These are phyloP conservation scores for Exobasidium cylindrosporum DNA, from an alignment of 1,284 basidiomycete species.

Conservation along the genomic window DNA sequence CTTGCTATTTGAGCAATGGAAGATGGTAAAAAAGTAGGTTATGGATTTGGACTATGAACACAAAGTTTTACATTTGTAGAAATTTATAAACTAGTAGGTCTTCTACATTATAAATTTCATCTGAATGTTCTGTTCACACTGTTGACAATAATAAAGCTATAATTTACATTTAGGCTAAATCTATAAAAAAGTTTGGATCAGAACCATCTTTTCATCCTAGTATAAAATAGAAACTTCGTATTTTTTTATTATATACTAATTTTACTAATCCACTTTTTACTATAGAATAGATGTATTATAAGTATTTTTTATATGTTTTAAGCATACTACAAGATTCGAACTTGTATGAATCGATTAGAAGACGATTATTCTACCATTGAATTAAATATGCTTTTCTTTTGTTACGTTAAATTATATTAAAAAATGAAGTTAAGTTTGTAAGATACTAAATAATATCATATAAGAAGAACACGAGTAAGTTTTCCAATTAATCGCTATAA, in stretches of 20 bases:
- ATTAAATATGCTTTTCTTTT: not conserved
- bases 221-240: not conserved
- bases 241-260: not conserved
- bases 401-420: too few relatives aligned
- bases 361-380: not conserved
- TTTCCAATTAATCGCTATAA: too few relatives aligned
- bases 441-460: too few relatives aligned
- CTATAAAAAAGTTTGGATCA: not conserved
- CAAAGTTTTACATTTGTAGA: not conserved
- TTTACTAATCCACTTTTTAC: not conserved
- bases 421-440: too few relatives aligned
- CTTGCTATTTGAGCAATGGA: slow-evolving; percentile 15
- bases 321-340: not conserved
- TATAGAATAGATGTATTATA: not conserved
- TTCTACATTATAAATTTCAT: not conserved
- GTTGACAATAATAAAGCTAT: not conserved
- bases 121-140: not conserved
- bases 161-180: not conserved
- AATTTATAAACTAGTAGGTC: not conserved
- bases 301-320: not conserved
- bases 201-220: not conserved
- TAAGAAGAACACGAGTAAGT: too few relatives aligned
- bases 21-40: not conserved
- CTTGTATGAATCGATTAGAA: not conserved
- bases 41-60: not conserved